Evolutionary conservation across 208 protist species (phyloP), one percentile per base, ranked within the genome.

Genomic region (Crithidia expoeki): DNA sequence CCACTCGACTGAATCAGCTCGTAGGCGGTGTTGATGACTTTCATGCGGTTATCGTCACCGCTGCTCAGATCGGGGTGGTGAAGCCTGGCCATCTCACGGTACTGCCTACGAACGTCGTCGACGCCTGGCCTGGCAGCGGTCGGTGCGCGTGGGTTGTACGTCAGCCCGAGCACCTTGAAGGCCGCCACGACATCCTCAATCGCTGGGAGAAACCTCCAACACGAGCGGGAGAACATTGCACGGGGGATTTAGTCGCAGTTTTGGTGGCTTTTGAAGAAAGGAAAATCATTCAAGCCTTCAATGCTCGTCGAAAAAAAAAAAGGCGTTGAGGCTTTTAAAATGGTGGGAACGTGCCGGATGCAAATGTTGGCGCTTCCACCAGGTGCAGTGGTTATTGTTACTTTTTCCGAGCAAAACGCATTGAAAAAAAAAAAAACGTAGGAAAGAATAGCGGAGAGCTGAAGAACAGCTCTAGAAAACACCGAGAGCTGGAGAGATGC

Each of bases 41-140:
- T 89, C 93, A 97, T 97, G 27, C 82, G 83, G 38, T 87, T 71
- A 67, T 93, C 87, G 61, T 94, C 90, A 27, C 93, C 93, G 61
- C 84, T 89, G 83, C 86, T 86, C 4, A 95, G 42, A 61, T 97
- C 93, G 11, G 93, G 93, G 75, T 97, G 93, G 76, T 96, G 90
- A 30, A 92, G 80, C 23, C 85, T 68, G 3, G 93, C 93, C 28
- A 97, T 87, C 33, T 91, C 76, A n/a, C 84, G 79, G 76, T 97
- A 97, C 70, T 90, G 85, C 60, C 75, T 59, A 1, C 92, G 87
- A 23, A 97, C 88, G 27, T 85, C 86, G 33, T 65, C 70, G 7
- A 73, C 75, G 17, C 53, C 76, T 1, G 80, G 83, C 14, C 75
- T 74, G 47, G 46, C 66, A 51, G 72, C 42, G 42, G 68, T 28